Percentiles rank a stretch among this genome's conserved stretches.
Evolutionary conservation across 306 rosid genomes (phyloP).

Genomic region (Dalbergia cochinchinensis): DNA sequence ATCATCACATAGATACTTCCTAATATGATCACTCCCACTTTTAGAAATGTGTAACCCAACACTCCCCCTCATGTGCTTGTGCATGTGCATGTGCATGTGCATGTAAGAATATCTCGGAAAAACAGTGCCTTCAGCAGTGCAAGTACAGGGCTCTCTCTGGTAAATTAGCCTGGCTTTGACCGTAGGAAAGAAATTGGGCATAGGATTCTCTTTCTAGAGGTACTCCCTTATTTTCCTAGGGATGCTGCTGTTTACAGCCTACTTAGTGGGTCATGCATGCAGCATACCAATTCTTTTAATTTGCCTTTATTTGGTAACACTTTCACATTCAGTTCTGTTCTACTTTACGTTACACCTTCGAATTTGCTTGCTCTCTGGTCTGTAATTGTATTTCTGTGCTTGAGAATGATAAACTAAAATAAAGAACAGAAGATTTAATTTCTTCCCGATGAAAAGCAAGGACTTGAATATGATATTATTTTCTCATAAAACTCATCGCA

Average conservation of each 20-base stretch:
- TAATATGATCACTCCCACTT: too few species aligned
- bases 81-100: too few species aligned
- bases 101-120: too few species aligned
- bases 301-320: conserved; percentile 15
- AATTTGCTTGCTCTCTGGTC: not conserved
- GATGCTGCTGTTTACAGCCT: conserved; percentile 32
- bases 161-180: conserved; percentile 1
- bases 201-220: conserved; percentile 40
- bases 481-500: not conserved
- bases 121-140: conserved; percentile 30
- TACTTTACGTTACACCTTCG: not conserved
- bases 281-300: not conserved
- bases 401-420: not conserved
- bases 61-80: too few species aligned
- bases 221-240: conserved; percentile 16
- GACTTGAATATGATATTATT: not conserved
- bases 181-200: conserved; percentile 28
- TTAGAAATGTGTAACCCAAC: too few species aligned
- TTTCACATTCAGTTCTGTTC: not conserved
- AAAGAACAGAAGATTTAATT: not conserved
- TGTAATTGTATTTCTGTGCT: not conserved
- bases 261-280: conserved; percentile 27
- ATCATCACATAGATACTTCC: too few species aligned
- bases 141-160: conserved; percentile 16
- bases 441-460: not conserved